A percentile compares a stretch with the other conserved stretches of the same genome.
Conservation (phyloP, 129 eudicot genomes). For the Escallonia herrerae region DNA sequence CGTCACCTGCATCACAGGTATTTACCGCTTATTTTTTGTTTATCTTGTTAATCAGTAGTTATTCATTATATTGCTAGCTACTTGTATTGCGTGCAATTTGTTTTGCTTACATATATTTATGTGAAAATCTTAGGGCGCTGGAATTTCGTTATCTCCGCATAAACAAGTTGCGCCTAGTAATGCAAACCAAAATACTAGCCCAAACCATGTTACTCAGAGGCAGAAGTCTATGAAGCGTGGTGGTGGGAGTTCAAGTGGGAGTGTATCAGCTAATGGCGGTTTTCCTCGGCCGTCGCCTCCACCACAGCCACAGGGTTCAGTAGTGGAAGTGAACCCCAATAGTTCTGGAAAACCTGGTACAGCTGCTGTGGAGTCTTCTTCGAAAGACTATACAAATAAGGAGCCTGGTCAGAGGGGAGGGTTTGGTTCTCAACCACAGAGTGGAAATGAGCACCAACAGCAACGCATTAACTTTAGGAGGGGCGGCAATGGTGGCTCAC, state of each 20-base stretch:
- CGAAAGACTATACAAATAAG: slow-evolving; percentile 39
- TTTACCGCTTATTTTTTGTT: not conserved
- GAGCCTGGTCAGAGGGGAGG: slow-evolving; percentile 53
- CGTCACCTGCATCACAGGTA: slow-evolving; percentile 41
- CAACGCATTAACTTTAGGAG: slow-evolving; percentile 55
- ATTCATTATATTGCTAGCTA: not conserved
- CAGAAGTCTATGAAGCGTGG: slow-evolving; percentile 45
- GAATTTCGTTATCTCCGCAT: slow-evolving; percentile 31
- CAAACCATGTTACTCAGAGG: slow-evolving; percentile 40
- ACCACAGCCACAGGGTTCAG: slow-evolving; percentile 25
- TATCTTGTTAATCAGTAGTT: not conserved
- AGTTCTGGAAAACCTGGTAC: slow-evolving; percentile 27
- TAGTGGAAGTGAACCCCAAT: slow-evolving; percentile 24
- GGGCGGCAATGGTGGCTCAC: slow-evolving; percentile 60
- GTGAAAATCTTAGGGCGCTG: slow-evolving; percentile 28
- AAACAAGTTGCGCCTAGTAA: slow-evolving; percentile 27
- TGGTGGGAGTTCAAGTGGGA: slow-evolving; percentile 1
- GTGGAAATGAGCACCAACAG: slow-evolving; percentile 42
- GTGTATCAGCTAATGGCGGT: not conserved
- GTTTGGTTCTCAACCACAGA: slow-evolving; percentile 38
- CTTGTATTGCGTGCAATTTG: not conserved
- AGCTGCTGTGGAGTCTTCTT: slow-evolving; percentile 28
- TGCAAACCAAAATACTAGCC: slow-evolving; percentile 32
- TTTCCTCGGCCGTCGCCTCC: slow-evolving; percentile 17
- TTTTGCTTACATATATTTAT: not conserved